Percentiles rank a stretch among this genome's conserved stretches.
phyloP scores from a whole-genome alignment of 768 basidiomycete species.

The Leucocoprinus leucothites region DNA sequence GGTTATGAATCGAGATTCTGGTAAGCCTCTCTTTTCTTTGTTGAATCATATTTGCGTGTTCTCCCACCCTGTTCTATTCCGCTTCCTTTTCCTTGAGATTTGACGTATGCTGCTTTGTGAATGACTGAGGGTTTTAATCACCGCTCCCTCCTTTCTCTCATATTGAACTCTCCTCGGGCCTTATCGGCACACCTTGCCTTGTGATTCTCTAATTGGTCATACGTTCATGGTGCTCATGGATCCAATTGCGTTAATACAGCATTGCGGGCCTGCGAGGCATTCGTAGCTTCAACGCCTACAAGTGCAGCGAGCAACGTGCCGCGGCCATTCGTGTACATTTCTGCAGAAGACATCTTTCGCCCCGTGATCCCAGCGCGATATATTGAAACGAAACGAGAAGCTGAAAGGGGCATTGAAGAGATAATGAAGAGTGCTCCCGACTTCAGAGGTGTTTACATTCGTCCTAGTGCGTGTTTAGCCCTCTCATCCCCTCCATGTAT shows the following conservation, averaged over 20 bases:
- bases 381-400: slow-evolving; percentile 91
- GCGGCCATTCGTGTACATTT: slow-evolving; percentile 89
- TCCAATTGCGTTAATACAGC: slow-evolving; percentile 35
- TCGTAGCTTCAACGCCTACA: slow-evolving; percentile 42
- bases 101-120: slow-evolving; percentile 9
- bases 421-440: slow-evolving; percentile 41
- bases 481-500: neutral
- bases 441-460: slow-evolving; percentile 75
- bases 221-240: neutral
- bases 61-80: neutral
- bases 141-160: neutral
- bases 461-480: slow-evolving; percentile 69
- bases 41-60: neutral
- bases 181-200: neutral
- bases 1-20: slow-evolving; percentile 83
- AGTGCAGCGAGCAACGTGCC: slow-evolving; percentile 29
- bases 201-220: neutral
- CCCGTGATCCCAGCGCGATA: slow-evolving; percentile 85
- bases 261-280: slow-evolving; percentile 74
- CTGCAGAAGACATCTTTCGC: slow-evolving; percentile 90
- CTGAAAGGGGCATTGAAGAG: slow-evolving; percentile 66
- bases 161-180: neutral
- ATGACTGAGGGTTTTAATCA: slow-evolving; percentile 12
- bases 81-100: neutral
- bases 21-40: slow-evolving; percentile 43